Evolutionary conservation across 225 moss, liverwort and hornwort species (phyloP), one percentile per base, ranked within the genome.

Genomic region (Marchantia paleacea): DNA sequence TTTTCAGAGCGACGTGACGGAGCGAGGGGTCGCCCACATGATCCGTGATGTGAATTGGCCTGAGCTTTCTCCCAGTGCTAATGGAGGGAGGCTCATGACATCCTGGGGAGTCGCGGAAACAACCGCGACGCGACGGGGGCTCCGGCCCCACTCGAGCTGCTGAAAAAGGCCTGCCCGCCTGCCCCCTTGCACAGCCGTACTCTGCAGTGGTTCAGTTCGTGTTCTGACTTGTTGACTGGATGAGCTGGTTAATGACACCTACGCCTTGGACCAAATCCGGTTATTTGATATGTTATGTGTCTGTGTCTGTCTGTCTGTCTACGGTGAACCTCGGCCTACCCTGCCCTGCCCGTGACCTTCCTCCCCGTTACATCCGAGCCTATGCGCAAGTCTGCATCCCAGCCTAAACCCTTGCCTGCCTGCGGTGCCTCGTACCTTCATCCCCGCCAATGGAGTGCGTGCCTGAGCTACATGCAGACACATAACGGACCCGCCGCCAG

Each of bases 401-500:
- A 11, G 28, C 66, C 28, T 67, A 10, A 2, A 7, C 22, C 66
- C 29, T 61, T 61, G 61, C 26, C 66, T 67, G 66, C 66, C 66
- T 67, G 66, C 66, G 39, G 39, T 39, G 39, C 39, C 39, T 39
- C 39, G 39, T 39, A 39, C 39, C 39, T 2, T 5, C 39, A 2
- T 39, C 3, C 39, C 39, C 39, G 39, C 39, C 39, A 39, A 39
- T 39, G 39, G 39, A 39, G 39, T 61, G 61, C 26, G 25, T 67
- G 66, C 66, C 66, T 67, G 66, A 24, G 66, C 28, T 67, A 67
- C 66, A 67, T 67, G 66, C 66, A 67, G 29, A 29, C 66, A 29
- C 22, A 67, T 67, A 67, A 67, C 66, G 66, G 66, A 67, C 66
- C 66, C 66, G 66, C 66, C 66, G 66, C 66, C 66, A 67, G 66